phyloP scores from a whole-genome alignment of 305 asterid genomes.

The Fraxinus floribunda region DNA sequence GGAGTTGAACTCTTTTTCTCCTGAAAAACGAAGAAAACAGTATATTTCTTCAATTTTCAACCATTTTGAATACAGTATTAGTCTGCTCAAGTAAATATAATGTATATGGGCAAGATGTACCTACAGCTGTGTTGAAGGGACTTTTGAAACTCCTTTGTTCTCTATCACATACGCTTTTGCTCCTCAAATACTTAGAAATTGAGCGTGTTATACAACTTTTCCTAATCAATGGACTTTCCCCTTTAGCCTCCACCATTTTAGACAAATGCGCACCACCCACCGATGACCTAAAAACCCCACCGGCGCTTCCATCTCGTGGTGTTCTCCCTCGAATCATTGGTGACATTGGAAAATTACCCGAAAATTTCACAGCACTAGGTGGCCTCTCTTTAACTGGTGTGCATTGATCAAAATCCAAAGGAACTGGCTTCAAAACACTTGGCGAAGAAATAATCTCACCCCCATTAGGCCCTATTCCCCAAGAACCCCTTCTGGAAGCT shows the following conservation, averaged over 20 bases:
- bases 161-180: conserved; percentile 73
- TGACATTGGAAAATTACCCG: conserved; percentile 51
- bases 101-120: conserved; percentile 50
- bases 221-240: conserved; percentile 60
- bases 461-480: conserved; percentile 59
- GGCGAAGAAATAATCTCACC: conserved; percentile 48
- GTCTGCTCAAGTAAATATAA: not conserved
- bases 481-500: conserved; percentile 72
- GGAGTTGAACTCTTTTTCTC: conserved; percentile 81
- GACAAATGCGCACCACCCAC: conserved; percentile 67
- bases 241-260: conserved; percentile 46
- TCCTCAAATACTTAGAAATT: conserved; percentile 48
- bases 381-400: conserved; percentile 75
- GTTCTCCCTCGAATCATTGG: conserved; percentile 67
- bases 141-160: conserved; percentile 52
- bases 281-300: conserved; percentile 51
- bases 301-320: conserved; percentile 61
- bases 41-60: not conserved
- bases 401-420: conserved; percentile 82
- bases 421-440: conserved; percentile 58
- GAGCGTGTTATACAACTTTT: conserved; percentile 75
- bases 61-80: not conserved
- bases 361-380: conserved; percentile 44
- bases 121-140: conserved; percentile 76
- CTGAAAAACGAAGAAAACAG: conserved; percentile 30